A percentile compares a stretch with the other conserved stretches of the same genome.
Evolutionary conservation across 768 basidiomycete genomes (phyloP).

Genomic region (Xanthoconium stramineum): DNA sequence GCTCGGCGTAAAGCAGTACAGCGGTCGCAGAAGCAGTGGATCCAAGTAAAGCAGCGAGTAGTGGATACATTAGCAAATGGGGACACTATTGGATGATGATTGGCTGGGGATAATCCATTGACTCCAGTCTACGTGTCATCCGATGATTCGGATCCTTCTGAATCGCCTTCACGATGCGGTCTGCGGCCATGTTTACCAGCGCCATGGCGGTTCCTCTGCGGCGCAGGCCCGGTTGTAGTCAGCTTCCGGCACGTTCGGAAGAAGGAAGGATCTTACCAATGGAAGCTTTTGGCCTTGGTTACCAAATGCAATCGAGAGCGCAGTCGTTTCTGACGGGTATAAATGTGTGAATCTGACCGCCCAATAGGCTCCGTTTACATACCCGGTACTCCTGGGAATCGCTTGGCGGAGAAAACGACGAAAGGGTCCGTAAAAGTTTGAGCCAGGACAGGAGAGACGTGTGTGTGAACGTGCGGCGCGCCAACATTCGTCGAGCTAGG

Average conservation of each 20-base stretch:
- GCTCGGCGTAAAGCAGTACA: constrained; percentile 20
- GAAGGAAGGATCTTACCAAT: constrained; percentile 51
- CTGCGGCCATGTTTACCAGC: constrained; percentile 58
- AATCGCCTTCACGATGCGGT: constrained; percentile 54
- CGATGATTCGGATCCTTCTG: constrained; percentile 67
- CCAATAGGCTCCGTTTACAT: constrained; percentile 23
- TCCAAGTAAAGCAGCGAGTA: constrained; percentile 12
- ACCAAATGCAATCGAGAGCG: constrained; percentile 82
- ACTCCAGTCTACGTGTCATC: constrained; percentile 39
- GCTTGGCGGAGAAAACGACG: constrained; percentile 87
- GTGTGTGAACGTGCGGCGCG: constrained; percentile 61
- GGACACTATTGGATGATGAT: constrained; percentile 21
- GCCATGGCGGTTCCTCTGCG: constrained; percentile 78
- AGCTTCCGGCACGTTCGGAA: constrained; percentile 20
- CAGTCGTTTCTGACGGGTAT: constrained; percentile 67
- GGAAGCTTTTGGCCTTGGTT: constrained; percentile 90
- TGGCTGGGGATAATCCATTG: constrained; percentile 12
- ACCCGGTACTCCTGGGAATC: constrained; percentile 94
- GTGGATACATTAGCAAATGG: constrained; percentile 26
- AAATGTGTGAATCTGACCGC: constrained; percentile 17
- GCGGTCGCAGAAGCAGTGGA: constrained; percentile 21
- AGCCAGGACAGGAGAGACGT: constrained; percentile 73
- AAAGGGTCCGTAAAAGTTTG: constrained; percentile 83
- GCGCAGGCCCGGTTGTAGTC: constrained; percentile 20
- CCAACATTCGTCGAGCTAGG: constrained; percentile 66